Evolutionary conservation across 371 early-diverging fungal genomes (phyloP).

Genomic region (Umbelopsis sp.): DNA sequence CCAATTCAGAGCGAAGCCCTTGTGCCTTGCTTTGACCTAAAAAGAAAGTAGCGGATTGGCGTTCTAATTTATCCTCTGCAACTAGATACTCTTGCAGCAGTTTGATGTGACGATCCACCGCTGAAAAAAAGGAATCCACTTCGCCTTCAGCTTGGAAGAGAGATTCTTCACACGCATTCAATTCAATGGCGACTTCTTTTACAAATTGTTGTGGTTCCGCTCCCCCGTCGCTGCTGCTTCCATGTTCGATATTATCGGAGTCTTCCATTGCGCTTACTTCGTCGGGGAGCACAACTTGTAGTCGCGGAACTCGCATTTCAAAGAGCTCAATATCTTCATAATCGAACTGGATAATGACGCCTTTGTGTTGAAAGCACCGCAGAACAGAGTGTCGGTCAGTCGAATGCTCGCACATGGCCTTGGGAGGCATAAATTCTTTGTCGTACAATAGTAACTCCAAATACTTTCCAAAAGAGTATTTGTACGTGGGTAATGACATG

Average conservation of each 20-base stretch:
- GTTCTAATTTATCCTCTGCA: slow-evolving; percentile 24
- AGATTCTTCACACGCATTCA: background rate
- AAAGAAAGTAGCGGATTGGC: slow-evolving; percentile 14
- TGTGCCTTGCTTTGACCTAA: slow-evolving; percentile 18
- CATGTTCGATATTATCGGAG: slow-evolving; percentile 20
- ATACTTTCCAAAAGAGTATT: slow-evolving; percentile 67
- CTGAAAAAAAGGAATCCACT: slow-evolving; percentile 35
- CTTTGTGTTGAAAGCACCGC: slow-evolving; percentile 49
- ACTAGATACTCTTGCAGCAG: slow-evolving; percentile 24
- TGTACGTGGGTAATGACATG: slow-evolving; percentile 45
- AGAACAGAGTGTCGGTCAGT: slow-evolving; percentile 31
- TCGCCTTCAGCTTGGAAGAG: slow-evolving; percentile 24
- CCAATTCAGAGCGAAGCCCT: slow-evolving; percentile 22
- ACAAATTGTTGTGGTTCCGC: slow-evolving; percentile 22
- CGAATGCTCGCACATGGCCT: slow-evolving; percentile 45
- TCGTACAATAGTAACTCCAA: slow-evolving; percentile 64
- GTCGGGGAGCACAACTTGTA: slow-evolving; percentile 45
- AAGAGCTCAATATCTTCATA: slow-evolving; percentile 57
- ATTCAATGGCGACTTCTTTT: slow-evolving; percentile 14
- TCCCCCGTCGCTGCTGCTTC: slow-evolving; percentile 5
- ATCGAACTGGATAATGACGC: slow-evolving; percentile 50
- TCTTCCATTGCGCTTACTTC: background rate
- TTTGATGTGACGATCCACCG: slow-evolving; percentile 28
- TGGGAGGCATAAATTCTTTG: slow-evolving; percentile 43
- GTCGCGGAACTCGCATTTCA: slow-evolving; percentile 61